Evolutionary conservation across 371 early-diverging fungal species (phyloP), one percentile per base, ranked within the genome.

Genomic region (Mycotypha africana): DNA sequence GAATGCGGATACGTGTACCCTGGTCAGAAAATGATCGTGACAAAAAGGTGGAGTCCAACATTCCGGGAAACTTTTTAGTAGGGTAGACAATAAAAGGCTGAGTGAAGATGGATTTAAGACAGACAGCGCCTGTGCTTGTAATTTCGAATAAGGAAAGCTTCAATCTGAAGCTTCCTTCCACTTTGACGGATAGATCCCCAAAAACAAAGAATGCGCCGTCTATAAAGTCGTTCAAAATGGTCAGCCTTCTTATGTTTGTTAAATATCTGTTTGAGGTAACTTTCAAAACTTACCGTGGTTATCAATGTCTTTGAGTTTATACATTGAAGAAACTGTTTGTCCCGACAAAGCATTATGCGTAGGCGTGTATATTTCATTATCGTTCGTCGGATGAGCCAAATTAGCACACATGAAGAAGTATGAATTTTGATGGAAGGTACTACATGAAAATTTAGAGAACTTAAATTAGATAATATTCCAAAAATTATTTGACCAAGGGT

Each of bases 171-270:
- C 64, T 55, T 14, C 97, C 97, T 57, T 96, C 94, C 49, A 86
- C 80, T 38, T 93, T 78, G 26, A 93, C 89, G 22, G 90, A 89
- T 24, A 97, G 64, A 48, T 97, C 97, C 11, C 92, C 91, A 66
- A 96, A 95, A 19, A 95, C 89, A 73, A 95, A 96, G 55, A 92
- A 95, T 9, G 88, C 94, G 22, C 93, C 93, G 35, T 92, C 91
- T 73, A 40, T 15, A 37, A 34, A 28, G 28, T n/a, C n/a, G n/a
- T n/a, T n/a, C n/a, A n/a, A n/a, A n/a, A n/a, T n/a, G n/a, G n/a
- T n/a, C n/a, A n/a, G 15, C 4, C 10, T n/a, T 11, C 2, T 9
- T 23, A 16, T 26, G 31, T 31, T 22, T 51, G 7, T 20, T n/a
- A n/a, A n/a, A n/a, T n/a, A n/a, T n/a, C n/a, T n/a, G n/a, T n/a